Evolutionary conservation across 2,329 filamentous ascomycete genomes (phyloP), one percentile per base, ranked within the genome.

Genomic region (Orbilia ellipsospora): DNA sequence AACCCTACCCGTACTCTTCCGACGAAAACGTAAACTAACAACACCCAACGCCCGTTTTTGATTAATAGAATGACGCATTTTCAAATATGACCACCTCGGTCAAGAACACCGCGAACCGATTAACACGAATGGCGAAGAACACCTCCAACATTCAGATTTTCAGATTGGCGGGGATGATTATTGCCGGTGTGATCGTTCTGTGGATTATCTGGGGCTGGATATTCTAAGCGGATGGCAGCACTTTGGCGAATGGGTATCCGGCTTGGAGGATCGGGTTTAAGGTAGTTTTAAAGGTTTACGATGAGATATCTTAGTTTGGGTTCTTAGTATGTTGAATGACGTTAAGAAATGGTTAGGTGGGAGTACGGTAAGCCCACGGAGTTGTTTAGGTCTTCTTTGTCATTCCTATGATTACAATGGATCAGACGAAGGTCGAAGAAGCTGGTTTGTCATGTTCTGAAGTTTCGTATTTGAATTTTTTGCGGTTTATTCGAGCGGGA

Each of bases 131-230:
- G 93, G 95, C 95, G 54, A 90, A 90, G 61, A 89, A 90, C 64
- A 95, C 95, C 60, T 96, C 97, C 83, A 94, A 93, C 80, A 88
- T 97, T 48, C 94, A 95, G 15, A 90, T 98, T 45, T 83, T 99
- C 76, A 97, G 97, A 83, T 85, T 99, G 57, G 89, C 93, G 0
- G 94, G 88, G 23, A 96, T 97, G 45, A 86, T 96, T 23, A 87
- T 94, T 51, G 93, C 84, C 5, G 83, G 85, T 7, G 89, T 96
- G 55, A 80, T 98, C 63, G 82, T 93, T 68, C 81, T 97, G 45
- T 98, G 92, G 83, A 93, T 93, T 81, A 83, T 90, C 12, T 84
- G 87, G 78, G 88, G 88, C 78, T 85, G 90, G 82, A 84, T 92
- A 65, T 87, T 92, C 74, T 88, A 80, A 83, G 16, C 8, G 6